phyloP scores from a whole-genome alignment of 495 filamentous ascomycete species.

The Aspergillus affinis region DNA sequence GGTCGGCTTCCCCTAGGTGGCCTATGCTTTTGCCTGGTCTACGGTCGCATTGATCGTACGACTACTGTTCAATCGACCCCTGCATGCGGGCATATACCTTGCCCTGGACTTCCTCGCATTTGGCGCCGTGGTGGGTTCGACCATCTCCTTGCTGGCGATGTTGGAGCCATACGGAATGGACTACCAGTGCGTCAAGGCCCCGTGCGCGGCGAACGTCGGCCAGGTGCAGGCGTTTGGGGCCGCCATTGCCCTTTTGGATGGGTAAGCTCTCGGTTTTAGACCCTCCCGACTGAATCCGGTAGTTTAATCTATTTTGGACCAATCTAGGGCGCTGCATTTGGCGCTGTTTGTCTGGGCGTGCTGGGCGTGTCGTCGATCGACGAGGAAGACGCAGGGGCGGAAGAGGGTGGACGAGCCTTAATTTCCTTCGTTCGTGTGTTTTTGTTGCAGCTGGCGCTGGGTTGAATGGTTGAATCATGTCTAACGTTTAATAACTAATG shows the following conservation, averaged over 20 bases:
- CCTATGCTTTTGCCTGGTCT: constrained; percentile 2
- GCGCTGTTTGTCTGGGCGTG: constrained; percentile 7
- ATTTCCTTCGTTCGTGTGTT: not conserved
- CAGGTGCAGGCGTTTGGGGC: constrained; percentile 1
- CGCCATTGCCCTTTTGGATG: not conserved
- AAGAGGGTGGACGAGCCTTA: not conserved
- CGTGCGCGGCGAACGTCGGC: not conserved
- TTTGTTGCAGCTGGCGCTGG: not conserved
- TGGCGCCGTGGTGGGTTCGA: constrained; percentile 2
- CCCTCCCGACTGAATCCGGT: not conserved
- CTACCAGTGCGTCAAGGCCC: not conserved
- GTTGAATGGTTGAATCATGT: not conserved
- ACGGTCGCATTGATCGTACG: not conserved
- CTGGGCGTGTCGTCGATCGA: constrained; percentile 1
- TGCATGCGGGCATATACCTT: constrained; percentile 4
- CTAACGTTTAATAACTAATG: not conserved
- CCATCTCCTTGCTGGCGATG: not conserved
- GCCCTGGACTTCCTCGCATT: constrained; percentile 4
- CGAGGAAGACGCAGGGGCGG: not conserved
- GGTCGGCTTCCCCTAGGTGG: not conserved
- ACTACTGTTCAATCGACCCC: not conserved
- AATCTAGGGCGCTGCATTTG: constrained; percentile 1
- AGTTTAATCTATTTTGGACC: not conserved
- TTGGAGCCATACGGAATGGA: not conserved
- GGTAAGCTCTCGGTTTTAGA: not conserved